Evolutionary conservation across 1,284 basidiomycete species (phyloP).

Genomic region (Moesziomyces aphidis): DNA sequence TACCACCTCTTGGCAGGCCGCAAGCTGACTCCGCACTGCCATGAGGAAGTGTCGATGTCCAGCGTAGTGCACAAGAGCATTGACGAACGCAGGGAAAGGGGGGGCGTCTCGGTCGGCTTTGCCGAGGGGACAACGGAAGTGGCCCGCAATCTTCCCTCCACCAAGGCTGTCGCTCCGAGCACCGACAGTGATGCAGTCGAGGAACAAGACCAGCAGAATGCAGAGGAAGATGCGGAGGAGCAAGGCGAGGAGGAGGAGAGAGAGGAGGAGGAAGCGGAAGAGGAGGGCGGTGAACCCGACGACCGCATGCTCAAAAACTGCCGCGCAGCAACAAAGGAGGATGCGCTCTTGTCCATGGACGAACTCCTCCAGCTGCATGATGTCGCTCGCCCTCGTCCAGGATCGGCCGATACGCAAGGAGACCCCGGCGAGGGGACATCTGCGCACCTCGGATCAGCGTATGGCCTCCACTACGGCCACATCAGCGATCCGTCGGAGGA

Average conservation of each 20-base stretch:
- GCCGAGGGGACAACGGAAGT: conserved; percentile 56
- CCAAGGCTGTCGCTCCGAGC: conserved; percentile 57
- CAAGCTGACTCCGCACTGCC: conserved; percentile 68
- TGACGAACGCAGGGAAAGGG: conserved; percentile 70
- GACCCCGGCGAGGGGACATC: not conserved
- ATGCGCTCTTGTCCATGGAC: conserved; percentile 78
- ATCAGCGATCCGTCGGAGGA: conserved; percentile 27
- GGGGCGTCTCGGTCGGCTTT: conserved; percentile 37
- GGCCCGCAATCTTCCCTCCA: conserved; percentile 41
- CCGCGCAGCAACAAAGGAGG: conserved; percentile 73
- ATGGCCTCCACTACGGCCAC: conserved; percentile 71
- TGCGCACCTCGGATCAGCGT: conserved; percentile 30
- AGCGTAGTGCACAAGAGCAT: conserved; percentile 85
- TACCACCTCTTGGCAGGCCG: conserved; percentile 80
- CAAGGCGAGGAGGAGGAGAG: conserved; percentile 33
- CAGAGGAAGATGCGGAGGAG: conserved; percentile 11
- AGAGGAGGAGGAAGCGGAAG: conserved; percentile 20
- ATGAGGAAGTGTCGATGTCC: conserved; percentile 74
- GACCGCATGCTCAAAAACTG: conserved; percentile 83
- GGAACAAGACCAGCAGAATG: not conserved
- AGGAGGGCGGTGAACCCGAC: conserved; percentile 35
- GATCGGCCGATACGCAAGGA: not conserved
- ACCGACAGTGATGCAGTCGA: not conserved
- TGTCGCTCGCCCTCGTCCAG: conserved; percentile 56
- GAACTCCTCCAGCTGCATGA: conserved; percentile 75